Percentiles rank a stretch among this genome's conserved stretches.
Conservation (phyloP, 768 basidiomycete species). For the Suillus americanus region DNA sequence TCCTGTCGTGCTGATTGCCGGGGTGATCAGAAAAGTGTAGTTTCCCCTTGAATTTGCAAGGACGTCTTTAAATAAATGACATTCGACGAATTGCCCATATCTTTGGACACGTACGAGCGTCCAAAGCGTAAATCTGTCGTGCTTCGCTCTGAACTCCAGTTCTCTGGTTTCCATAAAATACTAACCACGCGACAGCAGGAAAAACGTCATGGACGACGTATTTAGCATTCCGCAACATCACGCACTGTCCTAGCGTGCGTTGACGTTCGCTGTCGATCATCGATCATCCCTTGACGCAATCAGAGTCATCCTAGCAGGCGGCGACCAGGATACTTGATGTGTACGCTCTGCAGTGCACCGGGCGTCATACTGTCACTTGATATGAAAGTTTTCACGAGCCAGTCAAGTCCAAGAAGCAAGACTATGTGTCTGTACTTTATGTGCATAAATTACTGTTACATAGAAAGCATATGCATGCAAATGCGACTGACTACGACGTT, state of each 20-base stretch:
- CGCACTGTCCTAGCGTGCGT: conserved; percentile 46
- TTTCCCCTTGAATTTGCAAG: conserved; percentile 28
- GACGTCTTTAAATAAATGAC: conserved; percentile 38
- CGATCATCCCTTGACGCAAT: conserved; percentile 58
- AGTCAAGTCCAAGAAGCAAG: background rate
- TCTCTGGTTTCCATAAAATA: conserved; percentile 42
- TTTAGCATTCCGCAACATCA: conserved; percentile 17
- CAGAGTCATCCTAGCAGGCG: conserved; percentile 51
- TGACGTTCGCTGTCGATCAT: conserved; percentile 39
- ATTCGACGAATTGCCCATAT: conserved; percentile 43
- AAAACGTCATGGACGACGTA: conserved; percentile 45
- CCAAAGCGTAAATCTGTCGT: conserved; percentile 49
- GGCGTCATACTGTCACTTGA: background rate
- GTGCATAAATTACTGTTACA: conserved; percentile 3
- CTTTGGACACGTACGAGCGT: conserved; percentile 40
- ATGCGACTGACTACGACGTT: conserved; percentile 1
- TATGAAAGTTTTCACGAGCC: background rate
- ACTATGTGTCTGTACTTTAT: conserved; percentile 1
- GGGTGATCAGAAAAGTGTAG: conserved; percentile 26
- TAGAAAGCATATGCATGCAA: conserved; percentile 2
- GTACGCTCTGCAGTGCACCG: conserved; percentile 33
- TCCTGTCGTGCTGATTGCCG: background rate
- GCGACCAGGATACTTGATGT: conserved; percentile 58
- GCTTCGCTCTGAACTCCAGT: conserved; percentile 41
- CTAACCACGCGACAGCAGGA: conserved; percentile 32